Evolutionary conservation across 2,329 filamentous ascomycete species (phyloP).

Genomic region (Plectosphaerella sp.): DNA sequence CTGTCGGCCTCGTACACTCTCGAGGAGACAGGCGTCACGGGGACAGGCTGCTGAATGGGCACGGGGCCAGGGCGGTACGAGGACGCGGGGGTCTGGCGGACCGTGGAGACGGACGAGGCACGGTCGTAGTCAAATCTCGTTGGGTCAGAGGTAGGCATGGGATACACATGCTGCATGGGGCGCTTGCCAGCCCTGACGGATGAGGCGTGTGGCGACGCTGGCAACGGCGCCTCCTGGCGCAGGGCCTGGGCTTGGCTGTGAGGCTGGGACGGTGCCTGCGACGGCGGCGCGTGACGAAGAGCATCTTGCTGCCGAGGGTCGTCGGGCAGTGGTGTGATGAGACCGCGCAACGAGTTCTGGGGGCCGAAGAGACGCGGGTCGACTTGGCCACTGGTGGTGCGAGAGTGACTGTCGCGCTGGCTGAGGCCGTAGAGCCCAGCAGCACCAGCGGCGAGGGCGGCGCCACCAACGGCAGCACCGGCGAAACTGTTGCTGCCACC

Average conservation of each 20-base stretch:
- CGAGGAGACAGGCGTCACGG: constrained; percentile 66
- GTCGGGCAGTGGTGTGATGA: not conserved
- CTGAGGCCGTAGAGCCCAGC: constrained; percentile 42
- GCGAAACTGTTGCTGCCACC: constrained; percentile 11
- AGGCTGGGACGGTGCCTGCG: not conserved
- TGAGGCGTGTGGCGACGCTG: constrained; percentile 18
- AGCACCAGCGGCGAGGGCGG: constrained; percentile 35
- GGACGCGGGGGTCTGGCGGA: constrained; percentile 31
- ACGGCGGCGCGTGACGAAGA: constrained; percentile 47
- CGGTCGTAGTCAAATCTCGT: constrained; percentile 54
- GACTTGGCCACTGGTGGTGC: constrained; percentile 38
- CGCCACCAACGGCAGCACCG: constrained; percentile 33
- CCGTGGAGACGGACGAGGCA: constrained; percentile 40
- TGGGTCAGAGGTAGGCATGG: constrained; percentile 63
- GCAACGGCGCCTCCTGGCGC: constrained; percentile 28
- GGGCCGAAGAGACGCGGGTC: constrained; percentile 57
- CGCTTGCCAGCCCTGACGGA: constrained; percentile 23
- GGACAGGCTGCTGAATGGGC: constrained; percentile 81
- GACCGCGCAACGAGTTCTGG: constrained; percentile 54
- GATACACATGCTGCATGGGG: constrained; percentile 59
- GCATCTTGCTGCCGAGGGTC: not conserved
- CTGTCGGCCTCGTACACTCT: constrained; percentile 57
- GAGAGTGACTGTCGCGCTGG: constrained; percentile 35
- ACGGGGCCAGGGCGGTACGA: constrained; percentile 52
- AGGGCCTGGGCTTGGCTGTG: constrained; percentile 14